Evolutionary conservation across 1,284 basidiomycete genomes (phyloP), one percentile per base, ranked within the genome.

Genomic region (Ustilago xerochloae): DNA sequence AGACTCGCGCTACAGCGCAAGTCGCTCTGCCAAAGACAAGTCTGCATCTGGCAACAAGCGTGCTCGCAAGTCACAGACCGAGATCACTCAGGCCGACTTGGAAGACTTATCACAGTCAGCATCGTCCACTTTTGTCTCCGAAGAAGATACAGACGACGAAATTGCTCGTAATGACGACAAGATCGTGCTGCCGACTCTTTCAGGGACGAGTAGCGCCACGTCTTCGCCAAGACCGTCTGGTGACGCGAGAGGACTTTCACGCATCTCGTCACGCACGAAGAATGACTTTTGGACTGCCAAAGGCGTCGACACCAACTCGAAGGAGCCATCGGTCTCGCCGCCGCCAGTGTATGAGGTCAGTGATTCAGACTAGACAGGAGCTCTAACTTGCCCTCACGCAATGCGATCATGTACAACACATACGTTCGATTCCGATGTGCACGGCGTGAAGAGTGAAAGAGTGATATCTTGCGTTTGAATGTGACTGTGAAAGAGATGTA

Each of bases 31-130:
- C 20, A 63, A 59, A 32, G 36, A 46, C 16, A 55, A 56, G 13
- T 18, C 53, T 13, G 48, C 32, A 15, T 29, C 49, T 20, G 46
- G 48, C 28, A 53, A 29, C 38, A 68, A 69, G 26, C 53, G 62
- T 36, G 26, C 57, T 6, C 54, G 65, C n/a, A 49, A 29, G 26
- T 12, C 50, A 0, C 36, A 55, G 13, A 22, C 56, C 10, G 65
- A 68, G 22, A 65, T 74, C 48, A 62, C 65, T 5, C 65, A 65
- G 30, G 57, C 58, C 16, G 71, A 74, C 35, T 32, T 73, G 46
- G 71, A 74, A 39, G 65, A 69, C 6, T 30, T 74, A 58, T 74
- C 71, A 6, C 71, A 68, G 12, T 68, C 71, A 9, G 71, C 65
- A 41, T 65, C 71, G 5, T 68, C 65, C 18, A 68, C 65, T 3